Base-by-base conservation (phyloP, 2,329 filamentous ascomycete genomes). In the Cladosporium sp. region DNA sequence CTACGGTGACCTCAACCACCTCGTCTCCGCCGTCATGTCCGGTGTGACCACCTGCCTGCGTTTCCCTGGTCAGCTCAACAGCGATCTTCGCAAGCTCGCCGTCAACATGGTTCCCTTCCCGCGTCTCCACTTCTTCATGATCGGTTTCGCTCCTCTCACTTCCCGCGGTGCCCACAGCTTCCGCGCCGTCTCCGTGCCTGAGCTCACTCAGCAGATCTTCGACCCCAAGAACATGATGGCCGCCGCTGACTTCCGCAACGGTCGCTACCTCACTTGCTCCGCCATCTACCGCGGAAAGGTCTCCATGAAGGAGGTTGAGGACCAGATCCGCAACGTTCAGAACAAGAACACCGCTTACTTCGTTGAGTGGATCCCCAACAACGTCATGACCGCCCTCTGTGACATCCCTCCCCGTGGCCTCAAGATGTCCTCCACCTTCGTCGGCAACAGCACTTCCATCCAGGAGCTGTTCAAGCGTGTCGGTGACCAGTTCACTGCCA, bases 181-280 rank as follows among this genome's bases (percentile, higher is more conserved):
- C 93, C 94, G 94, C 76, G 93, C 94, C 68, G 89, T 97, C 78
- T 92, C 88, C 74, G 94, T 99, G 63, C 93, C 94, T 60, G 94
- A 99, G 85, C 86, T 99, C 78, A 97, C 94, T 73, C 94, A 99
- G 84, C 94, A 99, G 81, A 97, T 99, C 92, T 99, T 96, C 84
- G 94, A 99, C 84, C 93, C 94, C 74, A 99, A 97, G 92, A 99
- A 99, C 88, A 99, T 99, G 93, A 99, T 99, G 94, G 94, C 94
- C 81, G 94, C 94, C 67, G 95, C 92, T 65, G 94, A 99, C 84
- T 99, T 99, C 92, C 91, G 94, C 74, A 99, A 97, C 80, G 94
- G 94, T 78, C 94, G 94, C 74, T 99, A 99, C 85, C 87, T 99
- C 74, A 99, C 94, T 70, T 99, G 94, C 88, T 97, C 89, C 78